These are phyloP conservation scores for Acanthamoeba lenticulata DNA, from an alignment of 208 protist genomes.

Conservation along the genomic window DNA sequence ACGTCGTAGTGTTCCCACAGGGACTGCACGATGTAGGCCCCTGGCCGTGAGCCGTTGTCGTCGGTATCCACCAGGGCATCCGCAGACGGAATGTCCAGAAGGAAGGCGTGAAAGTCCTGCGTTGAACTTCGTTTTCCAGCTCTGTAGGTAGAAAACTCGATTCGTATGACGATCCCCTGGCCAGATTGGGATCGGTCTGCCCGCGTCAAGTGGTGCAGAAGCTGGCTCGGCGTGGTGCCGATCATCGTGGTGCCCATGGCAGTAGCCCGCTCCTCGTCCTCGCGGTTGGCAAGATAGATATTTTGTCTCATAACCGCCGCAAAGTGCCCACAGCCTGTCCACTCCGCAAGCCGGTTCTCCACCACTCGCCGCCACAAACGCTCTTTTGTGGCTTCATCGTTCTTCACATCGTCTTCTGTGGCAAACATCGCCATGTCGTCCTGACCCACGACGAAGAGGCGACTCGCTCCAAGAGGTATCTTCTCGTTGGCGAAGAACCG, in stretches of 20 bases:
- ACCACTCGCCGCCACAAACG: not conserved
- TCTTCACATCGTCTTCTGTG: not conserved
- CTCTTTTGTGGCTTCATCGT: not conserved
- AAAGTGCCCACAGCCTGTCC: not conserved
- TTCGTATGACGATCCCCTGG: not conserved
- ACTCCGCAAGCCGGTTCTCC: not conserved
- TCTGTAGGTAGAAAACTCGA: not conserved
- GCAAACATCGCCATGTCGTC: not conserved
- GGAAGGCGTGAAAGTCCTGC: not conserved
- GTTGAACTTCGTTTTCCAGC: not conserved
- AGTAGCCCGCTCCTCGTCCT: not conserved
- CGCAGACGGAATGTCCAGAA: not conserved
- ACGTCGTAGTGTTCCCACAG: conserved; percentile 16
- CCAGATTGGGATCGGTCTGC: not conserved
- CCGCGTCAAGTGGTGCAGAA: not conserved
- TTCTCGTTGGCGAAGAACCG: not conserved
- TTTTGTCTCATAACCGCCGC: not conserved
- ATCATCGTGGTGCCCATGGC: not conserved
- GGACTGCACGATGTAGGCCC: not conserved
- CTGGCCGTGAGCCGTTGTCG: not conserved
- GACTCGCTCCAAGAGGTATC: not conserved
- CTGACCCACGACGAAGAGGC: not conserved
- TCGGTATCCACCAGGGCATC: not conserved
- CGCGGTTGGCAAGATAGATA: not conserved
- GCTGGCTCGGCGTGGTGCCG: not conserved